Evolutionary conservation across 2,329 filamentous ascomycete species (phyloP).

Genomic region (Verticillium nonalfalfae): DNA sequence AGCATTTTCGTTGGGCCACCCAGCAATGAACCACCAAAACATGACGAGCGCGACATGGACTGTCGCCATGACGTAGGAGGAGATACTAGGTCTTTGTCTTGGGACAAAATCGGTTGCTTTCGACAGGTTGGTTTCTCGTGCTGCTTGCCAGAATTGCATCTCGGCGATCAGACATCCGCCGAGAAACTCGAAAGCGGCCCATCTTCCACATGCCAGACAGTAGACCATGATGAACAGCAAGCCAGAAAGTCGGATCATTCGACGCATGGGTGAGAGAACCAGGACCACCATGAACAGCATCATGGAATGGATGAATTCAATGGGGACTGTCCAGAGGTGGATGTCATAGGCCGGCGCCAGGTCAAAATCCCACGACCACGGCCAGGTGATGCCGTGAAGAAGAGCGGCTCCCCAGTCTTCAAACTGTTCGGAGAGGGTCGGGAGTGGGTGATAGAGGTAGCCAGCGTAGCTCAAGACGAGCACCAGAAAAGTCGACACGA

Average conservation of each 20-base stretch:
- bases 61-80: neutral
- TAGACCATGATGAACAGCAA: neutral
- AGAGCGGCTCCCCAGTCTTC: conserved; percentile 32
- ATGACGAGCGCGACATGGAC: neutral
- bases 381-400: conserved; percentile 12
- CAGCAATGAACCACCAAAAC: conserved; percentile 1
- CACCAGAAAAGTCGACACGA: neutral
- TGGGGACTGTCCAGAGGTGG: conserved; percentile 57
- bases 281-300: conserved; percentile 49
- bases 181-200: conserved; percentile 3
- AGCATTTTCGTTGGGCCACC: conserved; percentile 1
- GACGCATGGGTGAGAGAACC: conserved; percentile 28
- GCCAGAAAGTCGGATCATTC: neutral
- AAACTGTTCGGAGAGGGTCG: conserved; percentile 29
- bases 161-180: conserved; percentile 1
- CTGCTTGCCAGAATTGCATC: neutral
- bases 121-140: neutral
- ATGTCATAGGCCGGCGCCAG: conserved; percentile 39
- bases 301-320: conserved; percentile 52
- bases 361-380: conserved; percentile 17
- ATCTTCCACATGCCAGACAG: conserved; percentile 2
- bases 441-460: neutral
- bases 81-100: neutral
- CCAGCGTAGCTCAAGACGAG: conserved; percentile 14
- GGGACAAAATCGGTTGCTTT: neutral